Percentiles rank a stretch among this genome's conserved stretches.
These are phyloP conservation scores for Oryza glaberrima DNA, from an alignment of 176 grass and related monocot genomes.

Conservation along the genomic window DNA sequence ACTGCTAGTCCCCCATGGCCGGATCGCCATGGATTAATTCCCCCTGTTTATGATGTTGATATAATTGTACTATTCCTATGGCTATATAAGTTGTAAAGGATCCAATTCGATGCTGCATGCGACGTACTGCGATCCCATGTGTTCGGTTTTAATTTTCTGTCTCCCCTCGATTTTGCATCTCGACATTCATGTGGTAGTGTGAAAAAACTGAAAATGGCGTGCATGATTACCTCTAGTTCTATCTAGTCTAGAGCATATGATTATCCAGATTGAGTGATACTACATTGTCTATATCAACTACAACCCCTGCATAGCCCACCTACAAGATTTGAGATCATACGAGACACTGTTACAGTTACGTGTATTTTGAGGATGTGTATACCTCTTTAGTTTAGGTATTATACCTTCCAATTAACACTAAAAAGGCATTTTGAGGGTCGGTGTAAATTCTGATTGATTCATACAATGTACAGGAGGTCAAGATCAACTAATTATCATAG, in stretches of 20 bases:
- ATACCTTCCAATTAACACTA: no score
- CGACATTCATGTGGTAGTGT: background rate
- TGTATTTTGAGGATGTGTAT: no score
- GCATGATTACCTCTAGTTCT: no score
- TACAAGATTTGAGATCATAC: background rate
- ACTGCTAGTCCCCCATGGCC: conserved; percentile 2
- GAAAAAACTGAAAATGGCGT: background rate
- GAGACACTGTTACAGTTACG: background rate
- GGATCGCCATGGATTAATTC: conserved; percentile 16
- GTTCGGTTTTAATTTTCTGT: background rate
- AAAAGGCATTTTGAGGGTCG: background rate
- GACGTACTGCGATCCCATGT: background rate
- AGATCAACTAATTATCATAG: background rate
- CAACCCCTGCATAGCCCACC: background rate
- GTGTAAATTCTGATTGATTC: conserved; percentile 2
- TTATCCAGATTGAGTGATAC: background rate
- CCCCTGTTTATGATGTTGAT: conserved; percentile 41
- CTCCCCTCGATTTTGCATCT: background rate
- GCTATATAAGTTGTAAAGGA: conserved; percentile 33
- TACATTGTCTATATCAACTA: background rate
- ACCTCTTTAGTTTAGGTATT: no score
- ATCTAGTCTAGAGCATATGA: background rate
- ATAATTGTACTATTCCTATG: conserved; percentile 54
- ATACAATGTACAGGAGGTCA: background rate
- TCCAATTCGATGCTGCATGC: conserved; percentile 12